phyloP scores from a whole-genome alignment of 2,329 filamentous ascomycete species.

The Seiridium unicorne region DNA sequence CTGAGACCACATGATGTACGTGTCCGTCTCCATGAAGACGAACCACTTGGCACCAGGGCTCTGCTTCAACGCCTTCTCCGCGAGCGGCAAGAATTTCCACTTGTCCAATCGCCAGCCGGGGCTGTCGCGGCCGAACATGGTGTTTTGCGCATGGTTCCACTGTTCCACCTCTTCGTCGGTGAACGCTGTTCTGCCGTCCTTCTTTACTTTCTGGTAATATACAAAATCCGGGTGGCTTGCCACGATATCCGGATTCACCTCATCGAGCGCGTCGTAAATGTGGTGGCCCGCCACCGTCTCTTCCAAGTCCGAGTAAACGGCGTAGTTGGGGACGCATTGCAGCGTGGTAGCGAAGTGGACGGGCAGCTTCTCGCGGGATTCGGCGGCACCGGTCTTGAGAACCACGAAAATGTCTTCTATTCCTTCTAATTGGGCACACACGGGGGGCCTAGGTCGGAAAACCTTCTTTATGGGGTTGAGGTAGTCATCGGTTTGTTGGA shows the following conservation, averaged over 20 bases:
- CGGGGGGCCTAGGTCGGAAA: neutral
- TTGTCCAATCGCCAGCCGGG: slow-evolving; percentile 52
- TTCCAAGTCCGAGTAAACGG: slow-evolving; percentile 58
- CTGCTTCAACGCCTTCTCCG: slow-evolving; percentile 41
- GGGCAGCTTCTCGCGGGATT: slow-evolving; percentile 53
- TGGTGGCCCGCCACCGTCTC: slow-evolving; percentile 48
- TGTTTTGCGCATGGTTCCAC: slow-evolving; percentile 28
- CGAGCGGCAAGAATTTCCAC: slow-evolving; percentile 57
- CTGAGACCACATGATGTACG: slow-evolving; percentile 53
- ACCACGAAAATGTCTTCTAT: slow-evolving; percentile 55
- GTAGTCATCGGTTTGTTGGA: neutral
- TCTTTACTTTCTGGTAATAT: slow-evolving; percentile 47
- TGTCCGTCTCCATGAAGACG: slow-evolving; percentile 59
- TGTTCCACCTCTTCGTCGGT: slow-evolving; percentile 26
- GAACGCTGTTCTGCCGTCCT: slow-evolving; percentile 40
- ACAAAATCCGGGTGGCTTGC: slow-evolving; percentile 44
- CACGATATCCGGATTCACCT: slow-evolving; percentile 37
- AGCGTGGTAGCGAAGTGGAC: slow-evolving; percentile 53
- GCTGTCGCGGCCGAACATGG: slow-evolving; percentile 36
- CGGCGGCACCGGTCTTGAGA: slow-evolving; percentile 58
- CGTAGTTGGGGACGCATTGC: slow-evolving; percentile 52
- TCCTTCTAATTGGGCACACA: slow-evolving; percentile 26
- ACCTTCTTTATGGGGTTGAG: neutral
- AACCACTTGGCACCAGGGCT: slow-evolving; percentile 54
- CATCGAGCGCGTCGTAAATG: slow-evolving; percentile 48